phyloP scores from a whole-genome alignment of 345 rosid genomes.

The Sonneratia caseolaris region DNA sequence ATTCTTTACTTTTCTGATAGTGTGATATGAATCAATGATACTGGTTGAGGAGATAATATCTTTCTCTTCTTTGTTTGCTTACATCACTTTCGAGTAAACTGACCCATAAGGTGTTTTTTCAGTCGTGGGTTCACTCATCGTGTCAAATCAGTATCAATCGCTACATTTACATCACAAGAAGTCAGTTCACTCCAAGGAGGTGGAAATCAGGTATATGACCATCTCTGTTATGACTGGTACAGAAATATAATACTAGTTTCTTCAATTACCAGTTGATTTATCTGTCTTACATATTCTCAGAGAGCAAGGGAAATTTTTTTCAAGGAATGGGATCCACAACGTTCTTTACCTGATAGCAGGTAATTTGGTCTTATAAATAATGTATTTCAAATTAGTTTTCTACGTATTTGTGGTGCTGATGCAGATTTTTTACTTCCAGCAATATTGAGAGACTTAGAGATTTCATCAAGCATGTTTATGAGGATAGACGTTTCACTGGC shows the following conservation, averaged over 20 bases:
- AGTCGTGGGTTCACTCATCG: constrained; percentile 97
- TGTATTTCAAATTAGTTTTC: not conserved
- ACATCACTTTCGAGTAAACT: not conserved
- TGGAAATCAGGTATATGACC: constrained; percentile 69
- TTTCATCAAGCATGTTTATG: constrained; percentile 85
- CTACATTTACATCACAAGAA: constrained; percentile 84
- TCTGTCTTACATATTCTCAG: constrained; percentile 26
- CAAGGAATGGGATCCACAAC: constrained; percentile 84
- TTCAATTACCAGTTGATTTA: not conserved
- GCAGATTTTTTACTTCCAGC: constrained; percentile 25
- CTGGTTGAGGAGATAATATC: not conserved
- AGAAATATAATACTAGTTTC: not conserved
- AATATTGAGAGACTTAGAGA: constrained; percentile 76
- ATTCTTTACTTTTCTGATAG: not conserved
- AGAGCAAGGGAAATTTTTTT: constrained; percentile 74
- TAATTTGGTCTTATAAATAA: constrained; percentile 10
- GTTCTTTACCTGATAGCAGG: constrained; percentile 75
- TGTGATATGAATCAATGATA: not conserved
- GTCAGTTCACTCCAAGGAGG: constrained; percentile 81
- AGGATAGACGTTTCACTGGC: constrained; percentile 68
- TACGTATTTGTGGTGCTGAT: constrained; percentile 17
- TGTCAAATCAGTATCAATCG: constrained; percentile 92
- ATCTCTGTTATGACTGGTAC: not conserved
- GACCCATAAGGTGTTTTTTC: not conserved
- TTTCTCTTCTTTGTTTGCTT: not conserved